Evolutionary conservation across 2,329 filamentous ascomycete species (phyloP), one percentile per base, ranked within the genome.

Genomic region (Neofusicoccum sp.): DNA sequence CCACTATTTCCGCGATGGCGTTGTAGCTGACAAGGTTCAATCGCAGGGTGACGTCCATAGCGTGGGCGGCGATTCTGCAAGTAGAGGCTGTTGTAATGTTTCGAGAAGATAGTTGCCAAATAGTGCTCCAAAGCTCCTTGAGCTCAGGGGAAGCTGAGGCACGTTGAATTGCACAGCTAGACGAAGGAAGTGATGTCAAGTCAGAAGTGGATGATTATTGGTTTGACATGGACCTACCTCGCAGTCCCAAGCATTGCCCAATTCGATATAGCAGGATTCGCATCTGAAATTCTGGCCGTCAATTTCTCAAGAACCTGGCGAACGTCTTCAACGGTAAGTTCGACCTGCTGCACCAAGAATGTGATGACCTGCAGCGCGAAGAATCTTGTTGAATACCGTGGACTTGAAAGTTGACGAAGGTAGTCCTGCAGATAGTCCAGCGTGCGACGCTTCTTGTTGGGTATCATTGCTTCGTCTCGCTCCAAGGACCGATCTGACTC

Each of bases 171-270:
- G 81, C 77, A 67, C 83, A 80, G 65, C 81, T 84, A 5, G 6
- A 60, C 6, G 6, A 16, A n/a, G n/a, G n/a, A n/a, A n/a, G n/a
- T n/a, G n/a, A n/a, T n/a, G n/a, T n/a, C n/a, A n/a, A n/a, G n/a
- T n/a, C n/a, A n/a, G n/a, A n/a, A n/a, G n/a, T n/a, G n/a, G n/a
- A n/a, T n/a, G n/a, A n/a, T n/a, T n/a, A n/a, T n/a, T n/a, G n/a
- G n/a, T n/a, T n/a, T n/a, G n/a, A n/a, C n/a, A n/a, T 8, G 30
- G 6, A 74, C 82, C 70, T 78, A 93, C 91, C 89, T 90, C 64
- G 90, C 81, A 70, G 91, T 85, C n/a, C 87, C 88, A 57, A 97
- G 73, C 79, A 96, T 86, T 16, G 91, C 88, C 95, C 95, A 99
- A 0, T 87, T 90, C 6, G 87, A 84, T 41, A 88, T 78, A 7